A percentile compares a stretch with the other conserved stretches of the same genome.
phyloP scores from a whole-genome alignment of 2,329 filamentous ascomycete species.

The Macrophomina phaseolina region DNA sequence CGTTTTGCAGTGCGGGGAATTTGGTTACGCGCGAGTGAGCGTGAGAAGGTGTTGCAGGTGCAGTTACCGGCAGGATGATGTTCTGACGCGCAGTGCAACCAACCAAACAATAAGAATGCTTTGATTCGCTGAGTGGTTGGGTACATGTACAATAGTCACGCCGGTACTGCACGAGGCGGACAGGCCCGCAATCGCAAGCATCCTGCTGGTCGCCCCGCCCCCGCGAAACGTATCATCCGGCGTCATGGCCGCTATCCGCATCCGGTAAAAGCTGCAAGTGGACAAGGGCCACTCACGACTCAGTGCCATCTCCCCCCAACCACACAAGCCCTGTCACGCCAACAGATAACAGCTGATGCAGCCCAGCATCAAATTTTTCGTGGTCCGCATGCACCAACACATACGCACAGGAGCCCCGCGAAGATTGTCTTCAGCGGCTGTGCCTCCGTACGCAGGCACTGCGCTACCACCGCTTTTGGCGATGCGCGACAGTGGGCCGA shows the following conservation, averaged over 20 bases:
- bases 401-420: neutral
- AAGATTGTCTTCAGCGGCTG: neutral
- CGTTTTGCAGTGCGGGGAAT: no score
- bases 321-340: neutral
- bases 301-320: neutral
- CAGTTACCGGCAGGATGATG: neutral
- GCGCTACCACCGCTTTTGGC: neutral
- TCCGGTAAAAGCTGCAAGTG: neutral
- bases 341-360: neutral
- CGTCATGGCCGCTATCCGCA: neutral
- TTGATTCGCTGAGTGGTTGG: neutral
- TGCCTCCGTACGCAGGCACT: constrained; percentile 4
- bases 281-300: neutral
- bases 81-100: neutral
- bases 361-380: neutral
- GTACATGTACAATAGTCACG: neutral
- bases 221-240: neutral
- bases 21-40: no score
- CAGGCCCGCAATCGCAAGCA: neutral
- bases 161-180: neutral
- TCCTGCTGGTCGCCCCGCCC: neutral
- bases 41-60: neutral
- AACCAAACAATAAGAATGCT: neutral
- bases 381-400: neutral
- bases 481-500: neutral